These are phyloP conservation scores for Phaeosphaeria sp. DNA, from an alignment of 2,329 filamentous ascomycete genomes.

Conservation along the genomic window DNA sequence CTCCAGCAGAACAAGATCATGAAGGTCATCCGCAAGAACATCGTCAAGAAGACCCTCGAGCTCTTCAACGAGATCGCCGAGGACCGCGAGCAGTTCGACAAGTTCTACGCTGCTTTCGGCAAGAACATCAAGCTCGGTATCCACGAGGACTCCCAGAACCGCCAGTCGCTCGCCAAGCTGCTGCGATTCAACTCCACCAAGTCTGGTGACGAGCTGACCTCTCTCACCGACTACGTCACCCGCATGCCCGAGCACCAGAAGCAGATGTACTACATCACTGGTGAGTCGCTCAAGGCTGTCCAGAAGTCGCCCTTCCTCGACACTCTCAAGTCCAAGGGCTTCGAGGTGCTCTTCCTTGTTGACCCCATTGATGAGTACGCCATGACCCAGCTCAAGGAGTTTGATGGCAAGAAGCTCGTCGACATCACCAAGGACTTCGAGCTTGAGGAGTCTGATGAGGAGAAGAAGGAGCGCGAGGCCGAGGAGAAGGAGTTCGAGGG, in stretches of 20 bases:
- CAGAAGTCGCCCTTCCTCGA: slow-evolving; percentile 99
- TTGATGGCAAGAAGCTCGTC: slow-evolving; percentile 99
- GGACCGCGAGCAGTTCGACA: slow-evolving; percentile 99
- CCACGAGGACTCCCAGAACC: slow-evolving; percentile 99
- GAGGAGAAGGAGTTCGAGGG: slow-evolving; percentile 99
- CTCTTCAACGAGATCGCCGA: slow-evolving; percentile 99
- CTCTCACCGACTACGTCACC: slow-evolving; percentile 95
- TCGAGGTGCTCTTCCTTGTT: slow-evolving; percentile 98
- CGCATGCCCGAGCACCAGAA: slow-evolving; percentile 99
- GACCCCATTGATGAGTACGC: slow-evolving; percentile 99
- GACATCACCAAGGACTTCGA: slow-evolving; percentile 99
- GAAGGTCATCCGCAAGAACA: slow-evolving; percentile 99
- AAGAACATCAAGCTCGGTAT: slow-evolving; percentile 99
- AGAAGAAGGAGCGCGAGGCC: slow-evolving; percentile 93
- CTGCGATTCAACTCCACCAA: slow-evolving; percentile 99
- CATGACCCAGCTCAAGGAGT: slow-evolving; percentile 99
- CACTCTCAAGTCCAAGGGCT: slow-evolving; percentile 97
- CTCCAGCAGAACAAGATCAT: slow-evolving; percentile 99
- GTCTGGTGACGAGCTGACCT: slow-evolving; percentile 94
- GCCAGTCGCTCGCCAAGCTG: slow-evolving; percentile 89
- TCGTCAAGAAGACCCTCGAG: slow-evolving; percentile 99
- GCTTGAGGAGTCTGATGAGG: slow-evolving; percentile 99
- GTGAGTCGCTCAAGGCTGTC: slow-evolving; percentile 98
- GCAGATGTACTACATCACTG: slow-evolving; percentile 99
- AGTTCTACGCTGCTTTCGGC: slow-evolving; percentile 99